These are phyloP conservation scores for Leucoagaricus sp. DNA, from an alignment of 1,284 basidiomycete species.

Conservation along the genomic window DNA sequence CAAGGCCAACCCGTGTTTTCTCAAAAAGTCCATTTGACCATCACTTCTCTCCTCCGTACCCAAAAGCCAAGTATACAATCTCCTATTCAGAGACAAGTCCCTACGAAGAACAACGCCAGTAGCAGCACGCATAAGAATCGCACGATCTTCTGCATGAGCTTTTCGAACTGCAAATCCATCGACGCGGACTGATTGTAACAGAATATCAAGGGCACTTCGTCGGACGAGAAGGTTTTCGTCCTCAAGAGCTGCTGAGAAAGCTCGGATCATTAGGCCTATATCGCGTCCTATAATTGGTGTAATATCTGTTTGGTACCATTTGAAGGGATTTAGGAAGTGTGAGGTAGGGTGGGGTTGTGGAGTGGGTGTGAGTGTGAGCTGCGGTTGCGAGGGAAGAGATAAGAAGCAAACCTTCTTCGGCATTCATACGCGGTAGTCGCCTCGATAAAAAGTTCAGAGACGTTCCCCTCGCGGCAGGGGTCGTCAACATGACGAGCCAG, in stretches of 20 bases:
- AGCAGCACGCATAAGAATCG: slow-evolving; percentile 79
- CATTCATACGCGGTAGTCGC: slow-evolving; percentile 69
- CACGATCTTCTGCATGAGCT: slow-evolving; percentile 66
- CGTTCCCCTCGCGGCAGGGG: slow-evolving; percentile 84
- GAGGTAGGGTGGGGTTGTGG: neutral
- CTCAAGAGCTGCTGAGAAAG: slow-evolving; percentile 85
- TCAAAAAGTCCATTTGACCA: slow-evolving; percentile 72
- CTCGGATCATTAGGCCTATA: slow-evolving; percentile 90
- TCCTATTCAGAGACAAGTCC: slow-evolving; percentile 91
- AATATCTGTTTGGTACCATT: slow-evolving; percentile 52
- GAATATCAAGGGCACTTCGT: slow-evolving; percentile 78
- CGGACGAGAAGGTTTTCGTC: slow-evolving; percentile 90
- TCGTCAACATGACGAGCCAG: slow-evolving; percentile 92
- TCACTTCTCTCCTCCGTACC: slow-evolving; percentile 80
- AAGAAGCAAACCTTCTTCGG: slow-evolving; percentile 60
- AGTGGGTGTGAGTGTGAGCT: neutral
- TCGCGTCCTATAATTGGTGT: slow-evolving; percentile 79
- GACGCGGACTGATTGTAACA: slow-evolving; percentile 73
- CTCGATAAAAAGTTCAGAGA: slow-evolving; percentile 87
- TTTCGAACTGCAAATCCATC: slow-evolving; percentile 71
- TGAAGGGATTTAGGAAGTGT: neutral
- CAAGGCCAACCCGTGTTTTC: slow-evolving; percentile 66
- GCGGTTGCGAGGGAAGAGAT: neutral
- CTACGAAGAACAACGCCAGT: slow-evolving; percentile 85
- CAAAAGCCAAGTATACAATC: slow-evolving; percentile 92